These are phyloP conservation scores for Daldinia caldariorum DNA, from an alignment of 495 filamentous ascomycete species.

Conservation along the genomic window DNA sequence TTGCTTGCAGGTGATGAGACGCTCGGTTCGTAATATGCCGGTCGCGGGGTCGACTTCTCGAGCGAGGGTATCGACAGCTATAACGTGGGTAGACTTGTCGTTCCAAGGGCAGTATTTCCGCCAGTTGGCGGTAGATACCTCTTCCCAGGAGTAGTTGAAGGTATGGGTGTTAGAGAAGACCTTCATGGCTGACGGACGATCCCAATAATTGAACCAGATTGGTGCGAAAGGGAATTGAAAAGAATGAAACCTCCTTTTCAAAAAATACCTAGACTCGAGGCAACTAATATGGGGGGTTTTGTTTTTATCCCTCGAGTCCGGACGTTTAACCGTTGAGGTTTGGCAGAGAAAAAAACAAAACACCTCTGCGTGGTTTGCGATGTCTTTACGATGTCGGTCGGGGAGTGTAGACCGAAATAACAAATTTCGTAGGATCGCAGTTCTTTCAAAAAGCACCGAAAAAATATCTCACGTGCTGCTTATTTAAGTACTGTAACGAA, in stretches of 20 bases:
- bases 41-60: constrained; percentile 81
- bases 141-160: constrained; percentile 97
- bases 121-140: constrained; percentile 99
- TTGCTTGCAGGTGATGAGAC: constrained; percentile 94
- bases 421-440: constrained; percentile 19
- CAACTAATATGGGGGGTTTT: not conserved
- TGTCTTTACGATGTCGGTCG: constrained; percentile 29
- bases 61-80: constrained; percentile 91
- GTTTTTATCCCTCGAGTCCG: constrained; percentile 1
- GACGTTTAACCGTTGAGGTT: not conserved
- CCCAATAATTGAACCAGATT: constrained; percentile 5
- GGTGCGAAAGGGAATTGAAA: not conserved
- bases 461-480: constrained; percentile 14
- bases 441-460: constrained; percentile 22
- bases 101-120: constrained; percentile 99
- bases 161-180: constrained; percentile 88
- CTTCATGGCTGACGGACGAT: constrained; percentile 73
- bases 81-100: constrained; percentile 90
- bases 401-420: constrained; percentile 38
- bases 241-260: not conserved
- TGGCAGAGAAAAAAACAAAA: not conserved
- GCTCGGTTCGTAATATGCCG: constrained; percentile 93
- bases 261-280: not conserved
- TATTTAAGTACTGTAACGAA: constrained; percentile 4
- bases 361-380: constrained; percentile 7